Conservation (phyloP, 306 rosid species). For the Lathyrus sativus region DNA sequence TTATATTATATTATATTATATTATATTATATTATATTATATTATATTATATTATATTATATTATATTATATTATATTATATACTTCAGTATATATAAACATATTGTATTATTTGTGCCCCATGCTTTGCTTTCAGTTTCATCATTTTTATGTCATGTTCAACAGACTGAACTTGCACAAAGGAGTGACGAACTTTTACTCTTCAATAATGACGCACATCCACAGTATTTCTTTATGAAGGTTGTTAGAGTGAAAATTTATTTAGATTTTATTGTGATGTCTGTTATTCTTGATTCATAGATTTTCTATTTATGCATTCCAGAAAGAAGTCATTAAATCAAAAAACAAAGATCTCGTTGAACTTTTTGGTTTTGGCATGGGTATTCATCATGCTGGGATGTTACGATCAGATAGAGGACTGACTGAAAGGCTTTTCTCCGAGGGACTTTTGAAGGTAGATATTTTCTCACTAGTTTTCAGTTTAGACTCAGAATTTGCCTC, state of each 20-base stretch:
- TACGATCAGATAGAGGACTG: constrained; percentile 90
- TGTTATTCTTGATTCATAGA: constrained; percentile 32
- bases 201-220: constrained; percentile 72
- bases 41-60: not conserved
- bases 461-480: constrained; percentile 30
- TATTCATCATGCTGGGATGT: constrained; percentile 98
- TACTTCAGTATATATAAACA: constrained; percentile 16
- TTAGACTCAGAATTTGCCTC: not conserved
- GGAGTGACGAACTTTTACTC: constrained; percentile 65
- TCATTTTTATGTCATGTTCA: constrained; percentile 38
- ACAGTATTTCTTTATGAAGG: constrained; percentile 72
- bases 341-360: constrained; percentile 90
- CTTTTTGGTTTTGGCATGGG: constrained; percentile 89
- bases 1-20: not conserved
- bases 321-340: constrained; percentile 89
- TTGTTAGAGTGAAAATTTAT: constrained; percentile 37
- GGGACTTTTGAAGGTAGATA: constrained; percentile 83
- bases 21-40: not conserved
- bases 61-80: constrained; percentile 4
- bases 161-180: constrained; percentile 87
- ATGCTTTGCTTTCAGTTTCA: constrained; percentile 33
- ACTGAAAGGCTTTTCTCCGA: constrained; percentile 92
- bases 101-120: constrained; percentile 29
- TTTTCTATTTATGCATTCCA: constrained; percentile 50
- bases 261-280: constrained; percentile 26